These are phyloP conservation scores for Pyropia haitanensis DNA, from an alignment of 23 red algal genomes.

Conservation along the genomic window DNA sequence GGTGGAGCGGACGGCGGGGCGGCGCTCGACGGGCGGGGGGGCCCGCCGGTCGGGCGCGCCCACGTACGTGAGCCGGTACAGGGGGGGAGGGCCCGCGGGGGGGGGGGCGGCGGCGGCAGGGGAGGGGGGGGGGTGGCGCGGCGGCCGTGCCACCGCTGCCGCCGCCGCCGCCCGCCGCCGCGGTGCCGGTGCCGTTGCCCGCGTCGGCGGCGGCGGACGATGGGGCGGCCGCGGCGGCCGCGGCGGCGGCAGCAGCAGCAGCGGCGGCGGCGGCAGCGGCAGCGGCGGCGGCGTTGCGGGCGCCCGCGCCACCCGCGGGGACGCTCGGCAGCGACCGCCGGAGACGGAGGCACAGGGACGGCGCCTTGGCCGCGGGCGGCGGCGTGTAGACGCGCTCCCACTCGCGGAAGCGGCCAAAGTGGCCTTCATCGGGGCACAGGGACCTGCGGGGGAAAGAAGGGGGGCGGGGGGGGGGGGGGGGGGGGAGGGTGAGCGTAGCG, in stretches of 20 bases:
- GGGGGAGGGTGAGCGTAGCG: too few species aligned
- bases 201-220: too few species aligned
- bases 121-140: too few species aligned
- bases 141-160: too few species aligned
- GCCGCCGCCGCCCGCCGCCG: too few species aligned
- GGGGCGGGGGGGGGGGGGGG: too few species aligned
- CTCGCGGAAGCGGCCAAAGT: constrained; percentile 25
- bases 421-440: constrained; percentile 26
- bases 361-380: not conserved
- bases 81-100: not conserved
- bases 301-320: too few species aligned
- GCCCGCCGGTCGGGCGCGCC: constrained; percentile 19
- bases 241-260: too few species aligned
- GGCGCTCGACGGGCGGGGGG: constrained; percentile 12
- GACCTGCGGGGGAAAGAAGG: constrained; percentile 1
- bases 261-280: too few species aligned
- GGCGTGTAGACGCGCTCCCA: constrained; percentile 42
- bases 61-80: constrained; percentile 13
- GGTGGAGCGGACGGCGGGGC: constrained; percentile 8
- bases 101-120: not conserved
- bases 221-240: too few species aligned
- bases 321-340: not conserved
- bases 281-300: too few species aligned
- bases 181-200: too few species aligned
- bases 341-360: constrained; percentile 15